phyloP scores from a whole-genome alignment of 805 yeast genomes.

The Barnettozyma sucrosica region DNA sequence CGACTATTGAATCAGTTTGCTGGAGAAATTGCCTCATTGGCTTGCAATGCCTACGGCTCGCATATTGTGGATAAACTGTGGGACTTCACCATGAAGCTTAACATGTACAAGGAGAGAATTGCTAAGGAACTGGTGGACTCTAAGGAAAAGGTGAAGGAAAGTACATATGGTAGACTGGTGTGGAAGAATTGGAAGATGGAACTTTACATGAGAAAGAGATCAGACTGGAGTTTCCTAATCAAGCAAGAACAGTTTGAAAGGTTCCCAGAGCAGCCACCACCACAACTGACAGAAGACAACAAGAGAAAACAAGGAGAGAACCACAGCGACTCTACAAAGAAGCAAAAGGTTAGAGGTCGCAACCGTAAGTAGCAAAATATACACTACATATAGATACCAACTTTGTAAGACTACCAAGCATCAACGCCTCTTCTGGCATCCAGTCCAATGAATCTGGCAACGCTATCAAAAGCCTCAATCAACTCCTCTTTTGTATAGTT shows the following conservation, averaged over 20 bases:
- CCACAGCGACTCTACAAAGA: slow-evolving; percentile 9
- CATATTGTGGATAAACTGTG: slow-evolving; percentile 84
- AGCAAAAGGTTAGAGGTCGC: slow-evolving; percentile 27
- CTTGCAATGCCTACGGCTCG: slow-evolving; percentile 87
- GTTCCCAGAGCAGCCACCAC: slow-evolving; percentile 34
- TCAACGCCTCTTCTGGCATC: slow-evolving; percentile 45
- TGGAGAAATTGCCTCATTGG: slow-evolving; percentile 49
- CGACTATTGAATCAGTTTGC: slow-evolving; percentile 61
- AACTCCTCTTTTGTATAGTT: slow-evolving; percentile 41
- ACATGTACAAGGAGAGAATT: slow-evolving; percentile 80
- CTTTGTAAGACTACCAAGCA: slow-evolving; percentile 35
- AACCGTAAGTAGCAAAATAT: slow-evolving; percentile 15
- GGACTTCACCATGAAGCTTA: slow-evolving; percentile 70
- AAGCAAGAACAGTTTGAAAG: slow-evolving; percentile 45
- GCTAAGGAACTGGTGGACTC: slow-evolving; percentile 59
- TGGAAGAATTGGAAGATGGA: slow-evolving; percentile 97
- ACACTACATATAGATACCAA: background rate
- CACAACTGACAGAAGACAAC: slow-evolving; percentile 18
- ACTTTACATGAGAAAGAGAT: slow-evolving; percentile 60
- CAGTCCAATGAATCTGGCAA: slow-evolving; percentile 67
- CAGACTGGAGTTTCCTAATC: slow-evolving; percentile 72
- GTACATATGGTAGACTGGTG: slow-evolving; percentile 82
- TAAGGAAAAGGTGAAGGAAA: slow-evolving; percentile 68
- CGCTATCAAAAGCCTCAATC: slow-evolving; percentile 50
- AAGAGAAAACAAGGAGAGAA: slow-evolving; percentile 12